Evolutionary conservation across 1,139 yeast species (phyloP).

Genomic region (Casaregolazyma suthepensis): DNA sequence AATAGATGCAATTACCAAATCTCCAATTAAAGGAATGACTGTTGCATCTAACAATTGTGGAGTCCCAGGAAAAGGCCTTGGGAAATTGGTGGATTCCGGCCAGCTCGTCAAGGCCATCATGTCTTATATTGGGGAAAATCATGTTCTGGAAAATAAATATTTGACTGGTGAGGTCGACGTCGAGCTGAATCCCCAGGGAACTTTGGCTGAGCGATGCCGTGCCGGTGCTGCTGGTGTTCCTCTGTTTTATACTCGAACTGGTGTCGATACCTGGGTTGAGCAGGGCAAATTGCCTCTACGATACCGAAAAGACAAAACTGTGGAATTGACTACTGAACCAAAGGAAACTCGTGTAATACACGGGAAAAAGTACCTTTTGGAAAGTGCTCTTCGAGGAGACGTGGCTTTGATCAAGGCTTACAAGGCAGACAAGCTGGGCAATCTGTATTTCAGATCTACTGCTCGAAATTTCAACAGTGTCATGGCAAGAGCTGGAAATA

Average conservation of each 20-base stretch:
- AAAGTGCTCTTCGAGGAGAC: slow-evolving; percentile 39
- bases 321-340: slow-evolving; percentile 33
- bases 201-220: slow-evolving; percentile 43
- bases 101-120: slow-evolving; percentile 43
- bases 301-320: slow-evolving; percentile 35
- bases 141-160: slow-evolving; percentile 38
- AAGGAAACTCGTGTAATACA: slow-evolving; percentile 36
- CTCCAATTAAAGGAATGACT: slow-evolving; percentile 36
- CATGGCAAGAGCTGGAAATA: slow-evolving; percentile 38
- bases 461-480: slow-evolving; percentile 40
- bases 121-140: slow-evolving; percentile 44
- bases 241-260: slow-evolving; percentile 46
- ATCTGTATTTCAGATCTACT: slow-evolving; percentile 40
- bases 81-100: slow-evolving; percentile 38
- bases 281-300: slow-evolving; percentile 43
- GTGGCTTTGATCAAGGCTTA: slow-evolving; percentile 39
- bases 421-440: slow-evolving; percentile 40
- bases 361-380: slow-evolving; percentile 37
- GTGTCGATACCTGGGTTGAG: slow-evolving; percentile 46
- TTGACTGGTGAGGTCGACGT: slow-evolving; percentile 41
- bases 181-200: slow-evolving; percentile 49
- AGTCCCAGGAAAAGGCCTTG: slow-evolving; percentile 42
- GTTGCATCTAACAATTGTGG: slow-evolving; percentile 51
- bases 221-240: slow-evolving; percentile 49
- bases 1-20: slow-evolving; percentile 31